These are phyloP conservation scores for Myxozyma sirexii DNA, from an alignment of 805 yeast species.

Conservation along the genomic window DNA sequence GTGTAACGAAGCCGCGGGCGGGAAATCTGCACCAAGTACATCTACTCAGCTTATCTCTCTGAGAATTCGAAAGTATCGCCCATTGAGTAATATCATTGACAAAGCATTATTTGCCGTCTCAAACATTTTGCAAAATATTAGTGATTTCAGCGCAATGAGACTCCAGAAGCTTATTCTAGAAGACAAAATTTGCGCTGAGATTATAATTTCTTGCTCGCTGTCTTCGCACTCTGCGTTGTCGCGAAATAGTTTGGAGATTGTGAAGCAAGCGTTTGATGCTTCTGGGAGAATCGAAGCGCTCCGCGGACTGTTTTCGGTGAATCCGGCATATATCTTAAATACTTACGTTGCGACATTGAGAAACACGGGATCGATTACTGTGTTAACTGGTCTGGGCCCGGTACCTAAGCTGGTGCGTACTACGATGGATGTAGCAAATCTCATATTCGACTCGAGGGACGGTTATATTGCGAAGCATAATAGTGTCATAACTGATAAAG, in stretches of 20 bases:
- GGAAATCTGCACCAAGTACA: not conserved
- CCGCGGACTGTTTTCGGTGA: constrained; percentile 52
- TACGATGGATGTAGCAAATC: constrained; percentile 68
- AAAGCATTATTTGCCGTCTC: constrained; percentile 7
- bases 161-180: constrained; percentile 20
- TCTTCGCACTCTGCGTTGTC: constrained; percentile 61
- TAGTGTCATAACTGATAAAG: constrained; percentile 37
- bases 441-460: constrained; percentile 64
- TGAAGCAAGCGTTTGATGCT: constrained; percentile 77
- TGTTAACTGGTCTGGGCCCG: constrained; percentile 61
- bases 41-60: constrained; percentile 5
- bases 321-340: constrained; percentile 50
- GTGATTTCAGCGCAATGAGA: constrained; percentile 24
- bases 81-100: constrained; percentile 11
- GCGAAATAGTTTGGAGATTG: constrained; percentile 68
- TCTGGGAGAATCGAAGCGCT: constrained; percentile 79
- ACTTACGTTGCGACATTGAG: constrained; percentile 54
- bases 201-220: constrained; percentile 70
- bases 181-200: constrained; percentile 15
- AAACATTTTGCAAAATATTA: constrained; percentile 18
- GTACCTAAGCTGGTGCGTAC: constrained; percentile 75
- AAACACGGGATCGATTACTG: constrained; percentile 43
- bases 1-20: constrained; percentile 36
- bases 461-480: constrained; percentile 53
- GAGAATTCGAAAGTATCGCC: constrained; percentile 6